phyloP scores from a whole-genome alignment of 1,139 yeast species.

The Dujonia santamariae region DNA sequence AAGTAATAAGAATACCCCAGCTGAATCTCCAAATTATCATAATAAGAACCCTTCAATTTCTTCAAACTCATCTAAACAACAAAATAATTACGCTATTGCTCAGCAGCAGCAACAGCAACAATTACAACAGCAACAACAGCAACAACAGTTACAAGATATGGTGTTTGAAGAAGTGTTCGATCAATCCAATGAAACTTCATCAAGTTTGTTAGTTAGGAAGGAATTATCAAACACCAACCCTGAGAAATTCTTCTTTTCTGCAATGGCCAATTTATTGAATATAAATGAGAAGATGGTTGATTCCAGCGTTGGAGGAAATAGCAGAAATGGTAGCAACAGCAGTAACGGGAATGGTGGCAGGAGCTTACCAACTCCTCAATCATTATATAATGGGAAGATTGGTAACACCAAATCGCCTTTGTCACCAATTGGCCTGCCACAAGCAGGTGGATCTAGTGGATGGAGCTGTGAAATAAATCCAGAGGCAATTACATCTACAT shows the following conservation, averaged over 20 bases:
- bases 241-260: constrained; percentile 47
- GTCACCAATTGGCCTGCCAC: constrained; percentile 22
- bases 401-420: constrained; percentile 28
- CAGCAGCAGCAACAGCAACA: constrained; percentile 3
- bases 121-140: constrained; percentile 4
- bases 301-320: constrained; percentile 11
- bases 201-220: constrained; percentile 40
- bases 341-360: constrained; percentile 9
- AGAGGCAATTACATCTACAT: constrained; percentile 43
- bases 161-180: constrained; percentile 18
- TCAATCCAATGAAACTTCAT: constrained; percentile 18
- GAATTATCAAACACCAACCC: constrained; percentile 48
- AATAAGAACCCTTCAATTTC: constrained; percentile 10
- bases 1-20: constrained; percentile 43
- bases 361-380: constrained; percentile 34
- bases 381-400: constrained; percentile 24
- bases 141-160: constrained; percentile 15
- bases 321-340: not conserved
- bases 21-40: constrained; percentile 34
- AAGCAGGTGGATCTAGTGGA: constrained; percentile 15
- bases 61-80: constrained; percentile 9
- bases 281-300: constrained; percentile 44
- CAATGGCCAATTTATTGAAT: constrained; percentile 50
- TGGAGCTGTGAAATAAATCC: constrained; percentile 51
- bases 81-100: not conserved